Conservation (phyloP, 345 rosid genomes). For the Gossypium longicalyx region DNA sequence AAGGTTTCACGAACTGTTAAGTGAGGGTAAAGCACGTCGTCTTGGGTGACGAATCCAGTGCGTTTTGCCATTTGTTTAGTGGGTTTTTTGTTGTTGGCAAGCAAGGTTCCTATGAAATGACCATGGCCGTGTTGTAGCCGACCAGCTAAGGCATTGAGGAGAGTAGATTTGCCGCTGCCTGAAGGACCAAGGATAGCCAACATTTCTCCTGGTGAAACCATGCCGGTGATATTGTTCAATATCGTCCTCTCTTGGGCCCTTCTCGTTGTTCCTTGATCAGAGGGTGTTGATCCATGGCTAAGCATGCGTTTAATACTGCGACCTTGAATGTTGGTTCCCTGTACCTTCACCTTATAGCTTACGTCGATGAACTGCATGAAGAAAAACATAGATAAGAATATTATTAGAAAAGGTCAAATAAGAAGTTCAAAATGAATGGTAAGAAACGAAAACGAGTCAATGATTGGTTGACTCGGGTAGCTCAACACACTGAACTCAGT, state of each 20-base stretch:
- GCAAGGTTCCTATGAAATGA: slow-evolving; percentile 55
- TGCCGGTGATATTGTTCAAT: slow-evolving; percentile 65
- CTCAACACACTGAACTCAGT: neutral
- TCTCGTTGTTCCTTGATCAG: slow-evolving; percentile 26
- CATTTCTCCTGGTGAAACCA: slow-evolving; percentile 82
- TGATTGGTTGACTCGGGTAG: slow-evolving; percentile 17
- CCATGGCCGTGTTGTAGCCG: slow-evolving; percentile 49
- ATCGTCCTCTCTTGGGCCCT: slow-evolving; percentile 48
- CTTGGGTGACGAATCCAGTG: slow-evolving; percentile 90
- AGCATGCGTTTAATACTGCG: slow-evolving; percentile 35
- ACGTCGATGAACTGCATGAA: slow-evolving; percentile 71
- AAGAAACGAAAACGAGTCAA: slow-evolving; percentile 21
- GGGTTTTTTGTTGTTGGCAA: slow-evolving; percentile 49
- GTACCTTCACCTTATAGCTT: slow-evolving; percentile 48
- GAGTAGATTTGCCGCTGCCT: slow-evolving; percentile 89
- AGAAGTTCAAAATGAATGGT: neutral
- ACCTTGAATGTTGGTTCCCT: slow-evolving; percentile 21
- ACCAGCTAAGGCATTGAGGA: slow-evolving; percentile 72
- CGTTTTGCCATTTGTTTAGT: slow-evolving; percentile 48
- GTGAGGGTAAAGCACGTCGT: slow-evolving; percentile 81
- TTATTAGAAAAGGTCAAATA: neutral
- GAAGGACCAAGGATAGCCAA: slow-evolving; percentile 93
- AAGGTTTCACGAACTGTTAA: slow-evolving; percentile 88
- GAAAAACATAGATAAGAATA: neutral
- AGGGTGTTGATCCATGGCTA: slow-evolving; percentile 19